Conservation (phyloP, 176 grass and related monocot genomes). For the Dactylis glomerata region DNA sequence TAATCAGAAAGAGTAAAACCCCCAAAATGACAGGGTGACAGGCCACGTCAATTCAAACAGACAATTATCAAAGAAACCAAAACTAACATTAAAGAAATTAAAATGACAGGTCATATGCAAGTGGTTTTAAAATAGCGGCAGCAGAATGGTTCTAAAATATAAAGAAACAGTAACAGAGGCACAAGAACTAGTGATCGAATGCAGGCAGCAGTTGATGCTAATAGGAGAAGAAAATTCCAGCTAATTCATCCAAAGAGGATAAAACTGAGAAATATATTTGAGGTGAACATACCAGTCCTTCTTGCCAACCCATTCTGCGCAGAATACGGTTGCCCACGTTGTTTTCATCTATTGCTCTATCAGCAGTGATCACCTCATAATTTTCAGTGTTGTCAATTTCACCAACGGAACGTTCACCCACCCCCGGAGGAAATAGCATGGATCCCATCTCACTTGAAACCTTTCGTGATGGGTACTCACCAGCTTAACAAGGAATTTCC, state of each 20-base stretch:
- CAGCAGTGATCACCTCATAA: slow-evolving; percentile 86
- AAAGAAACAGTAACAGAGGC: background rate
- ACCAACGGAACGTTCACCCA: slow-evolving; percentile 69
- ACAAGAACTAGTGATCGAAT: background rate
- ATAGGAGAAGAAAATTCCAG: background rate
- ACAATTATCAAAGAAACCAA: background rate
- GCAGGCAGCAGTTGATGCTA: background rate
- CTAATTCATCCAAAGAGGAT: background rate
- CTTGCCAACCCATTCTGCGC: slow-evolving; percentile 89
- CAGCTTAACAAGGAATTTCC: slow-evolving; percentile 94
- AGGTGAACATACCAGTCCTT: slow-evolving; percentile 61
- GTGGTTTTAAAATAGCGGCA: background rate
- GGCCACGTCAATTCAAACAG: background rate
- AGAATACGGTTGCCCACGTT: slow-evolving; percentile 98
- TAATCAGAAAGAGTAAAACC: background rate
- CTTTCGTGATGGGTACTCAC: slow-evolving; percentile 65
- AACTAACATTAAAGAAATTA: background rate
- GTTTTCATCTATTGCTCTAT: slow-evolving; percentile 81
- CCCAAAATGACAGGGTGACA: background rate
- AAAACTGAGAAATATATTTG: background rate
- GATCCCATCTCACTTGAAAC: slow-evolving; percentile 67
- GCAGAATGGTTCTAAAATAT: background rate
- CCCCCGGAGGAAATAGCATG: slow-evolving; percentile 98
- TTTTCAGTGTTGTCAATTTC: slow-evolving; percentile 67
- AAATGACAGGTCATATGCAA: background rate